Evolutionary conservation across 2,329 filamentous ascomycete species (phyloP), one percentile per base, ranked within the genome.

Genomic region (Talaromyces piceae): DNA sequence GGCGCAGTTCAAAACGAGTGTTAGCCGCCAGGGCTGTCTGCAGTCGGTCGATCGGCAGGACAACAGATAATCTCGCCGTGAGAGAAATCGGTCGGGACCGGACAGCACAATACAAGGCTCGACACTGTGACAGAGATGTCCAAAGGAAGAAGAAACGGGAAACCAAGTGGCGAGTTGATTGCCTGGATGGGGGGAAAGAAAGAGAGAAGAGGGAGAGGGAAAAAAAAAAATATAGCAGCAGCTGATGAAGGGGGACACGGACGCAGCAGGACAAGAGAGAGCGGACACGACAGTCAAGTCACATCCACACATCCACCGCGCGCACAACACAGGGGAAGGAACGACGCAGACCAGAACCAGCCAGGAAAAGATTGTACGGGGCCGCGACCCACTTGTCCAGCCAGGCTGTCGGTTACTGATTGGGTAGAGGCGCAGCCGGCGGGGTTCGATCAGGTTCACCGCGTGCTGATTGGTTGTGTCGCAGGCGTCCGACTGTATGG

Each of bases 1-100:
- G 20, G 39, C 39, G 39, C 20, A 43, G 39, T 43, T 37, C 33
- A 43, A 43, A 37, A 43, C 39, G 39, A 43, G 39, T 43, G 39
- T 43, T 43, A 43, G 39, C 39, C 39, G 39, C 39, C 39, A 43
- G 39, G 39, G 39, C 39, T 25, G 39, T 13, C 13, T 18, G 31
- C 16, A n/a, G 16, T 18, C 39, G 39, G 39, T 22, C 20, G 23
- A 25, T 25, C 39, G 23, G 23, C 20, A 43, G 23, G 23, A 43
- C 28, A 13, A 30, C 13, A n/a, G 20, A 37, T 37, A 37, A 37
- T 33, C n/a, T n/a, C n/a, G n/a, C n/a, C n/a, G n/a, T n/a, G n/a
- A n/a, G n/a, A n/a, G n/a, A n/a, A 16, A 37, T 18, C 31, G 28
- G n/a, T 31, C 28, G 26, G 26, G 26, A 28, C 26, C 26, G 26